These are phyloP conservation scores for Tetracladium marchalianum DNA, from an alignment of 495 filamentous ascomycete genomes.

Conservation along the genomic window DNA sequence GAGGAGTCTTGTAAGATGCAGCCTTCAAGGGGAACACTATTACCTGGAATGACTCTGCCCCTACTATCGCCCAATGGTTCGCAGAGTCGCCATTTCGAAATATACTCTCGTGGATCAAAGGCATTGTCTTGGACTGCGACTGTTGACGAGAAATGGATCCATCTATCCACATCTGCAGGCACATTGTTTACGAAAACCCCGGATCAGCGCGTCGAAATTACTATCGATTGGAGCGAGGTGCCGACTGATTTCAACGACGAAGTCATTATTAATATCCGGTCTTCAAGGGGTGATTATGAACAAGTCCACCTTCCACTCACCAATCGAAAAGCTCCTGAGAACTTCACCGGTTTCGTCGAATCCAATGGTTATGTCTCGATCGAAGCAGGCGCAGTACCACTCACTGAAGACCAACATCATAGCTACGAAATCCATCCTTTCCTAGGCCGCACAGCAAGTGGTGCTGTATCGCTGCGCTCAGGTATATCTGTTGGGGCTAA, in stretches of 20 bases:
- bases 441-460: conserved; percentile 42
- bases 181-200: conserved; percentile 30
- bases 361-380: conserved; percentile 49
- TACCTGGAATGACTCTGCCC: conserved; percentile 31
- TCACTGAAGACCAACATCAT: conserved; percentile 21
- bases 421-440: conserved; percentile 41
- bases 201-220: conserved; percentile 46
- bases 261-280: conserved; percentile 29
- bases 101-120: conserved; percentile 51
- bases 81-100: conserved; percentile 48
- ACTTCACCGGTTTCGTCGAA: conserved; percentile 59
- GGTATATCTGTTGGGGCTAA: conserved; percentile 31
- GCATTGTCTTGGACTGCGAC: conserved; percentile 46
- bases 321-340: conserved; percentile 37
- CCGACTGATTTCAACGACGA: conserved; percentile 37
- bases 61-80: conserved; percentile 51
- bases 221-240: conserved; percentile 48
- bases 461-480: conserved; percentile 44
- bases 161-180: conserved; percentile 43
- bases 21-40: conserved; percentile 35
- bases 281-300: conserved; percentile 33
- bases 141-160: conserved; percentile 43
- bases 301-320: conserved; percentile 47
- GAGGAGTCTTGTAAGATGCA: conserved; percentile 51
- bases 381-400: conserved; percentile 15